Base-by-base conservation (phyloP, 176 grass and related monocot species). In the Musa beccarii region DNA sequence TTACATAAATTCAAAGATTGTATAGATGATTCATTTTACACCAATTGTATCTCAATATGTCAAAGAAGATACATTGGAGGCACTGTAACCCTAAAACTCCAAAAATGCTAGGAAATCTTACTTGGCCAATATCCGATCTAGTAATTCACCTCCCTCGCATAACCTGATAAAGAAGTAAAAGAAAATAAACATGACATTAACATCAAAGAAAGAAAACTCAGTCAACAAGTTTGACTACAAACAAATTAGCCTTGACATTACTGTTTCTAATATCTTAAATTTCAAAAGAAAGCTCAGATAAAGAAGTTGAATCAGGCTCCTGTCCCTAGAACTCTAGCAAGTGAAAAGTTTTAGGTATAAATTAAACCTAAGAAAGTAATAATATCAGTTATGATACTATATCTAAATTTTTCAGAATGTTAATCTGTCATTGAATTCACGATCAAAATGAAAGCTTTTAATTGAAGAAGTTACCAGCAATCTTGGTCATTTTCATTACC, bases 141-240 rank as follows among this genome's bases (percentile, higher is more conserved):
- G 85, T 22, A 96, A 83, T 88, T 96, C 93, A 69, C 93, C 93
- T 50, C 93, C 93, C 83, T 96, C 93, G 69, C 93, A 96, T 83
- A 92, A 83, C 88, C 93, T 96, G 87, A 64, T 73, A 84, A 88
- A 82, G 79, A 88, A 82, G 79, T 10, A 71, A 75, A 78, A 17
- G 11, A 66, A 28, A 61, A 59, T 4, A 11, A 61, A 61, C 17
- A 61, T 7, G 12, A 26, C 9, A 26, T 66, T 11, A 66, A 28
- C 2, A 66, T 3, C 2, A 26, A 65, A 22, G 62, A 65, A 65
- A 65, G 22, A 2, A 23, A 22, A 63, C 53, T 11, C 11, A 54
- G 53, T 54, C 9, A 57, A 57, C 17, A 9, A 66, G 26, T 28
- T 22, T 28, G 22, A 66, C 11, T 57, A 13, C 1, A 16, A 56